Percentiles rank a stretch among this genome's conserved stretches.
phyloP scores from a whole-genome alignment of 176 grass and related monocot species.

The Canna indica region DNA sequence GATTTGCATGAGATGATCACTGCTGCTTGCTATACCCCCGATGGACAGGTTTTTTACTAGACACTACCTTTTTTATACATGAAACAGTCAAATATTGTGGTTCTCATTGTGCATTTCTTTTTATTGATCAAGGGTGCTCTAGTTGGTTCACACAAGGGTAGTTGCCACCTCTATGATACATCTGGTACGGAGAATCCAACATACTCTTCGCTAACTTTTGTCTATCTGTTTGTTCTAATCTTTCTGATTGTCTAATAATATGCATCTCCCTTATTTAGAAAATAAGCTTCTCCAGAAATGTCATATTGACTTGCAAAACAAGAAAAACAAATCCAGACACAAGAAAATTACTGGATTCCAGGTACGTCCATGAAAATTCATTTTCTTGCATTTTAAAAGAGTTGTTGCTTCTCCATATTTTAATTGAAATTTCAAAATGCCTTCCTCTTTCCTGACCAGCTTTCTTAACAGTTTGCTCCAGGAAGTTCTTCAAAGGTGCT shows the following conservation, averaged over 20 bases:
- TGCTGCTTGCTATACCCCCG: constrained; percentile 78
- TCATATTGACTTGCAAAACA: constrained; percentile 83
- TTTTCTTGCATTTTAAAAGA: background rate
- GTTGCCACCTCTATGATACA: constrained; percentile 79
- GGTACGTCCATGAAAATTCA: constrained; percentile 33
- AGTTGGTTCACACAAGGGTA: constrained; percentile 86
- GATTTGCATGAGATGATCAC: constrained; percentile 99
- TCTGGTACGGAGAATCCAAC: constrained; percentile 42
- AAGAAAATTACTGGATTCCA: constrained; percentile 99
- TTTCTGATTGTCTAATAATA: background rate
- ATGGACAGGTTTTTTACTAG: constrained; percentile 63
- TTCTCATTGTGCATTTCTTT: constrained; percentile 21
- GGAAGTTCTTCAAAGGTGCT: constrained; percentile 75
- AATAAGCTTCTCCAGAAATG: constrained; percentile 79
- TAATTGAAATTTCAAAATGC: background rate
- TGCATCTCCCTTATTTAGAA: constrained; percentile 35
- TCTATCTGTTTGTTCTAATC: background rate
- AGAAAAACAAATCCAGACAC: constrained; percentile 84
- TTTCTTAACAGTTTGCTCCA: constrained; percentile 70
- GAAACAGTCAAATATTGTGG: background rate
- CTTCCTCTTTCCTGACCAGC: constrained; percentile 10
- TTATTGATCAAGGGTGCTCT: constrained; percentile 51
- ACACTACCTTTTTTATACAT: background rate
- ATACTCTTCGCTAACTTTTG: background rate
- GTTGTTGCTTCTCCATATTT: constrained; percentile 17